Conservation (phyloP, 306 rosid species). For the Medicago lupulina region DNA sequence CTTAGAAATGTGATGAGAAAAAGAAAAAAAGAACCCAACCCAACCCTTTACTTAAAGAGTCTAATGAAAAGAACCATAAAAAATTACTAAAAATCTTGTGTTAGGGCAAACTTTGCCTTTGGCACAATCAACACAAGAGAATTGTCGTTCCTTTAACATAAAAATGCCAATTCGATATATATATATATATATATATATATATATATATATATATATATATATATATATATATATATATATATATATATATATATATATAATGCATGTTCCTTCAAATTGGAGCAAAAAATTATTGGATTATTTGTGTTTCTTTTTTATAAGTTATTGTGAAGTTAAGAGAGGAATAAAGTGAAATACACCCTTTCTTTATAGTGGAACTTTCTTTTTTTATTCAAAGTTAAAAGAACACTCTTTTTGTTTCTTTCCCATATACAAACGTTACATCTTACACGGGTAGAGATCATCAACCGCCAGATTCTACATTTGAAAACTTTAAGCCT, state of each 20-base stretch:
- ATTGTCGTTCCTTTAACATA: too few relatives aligned
- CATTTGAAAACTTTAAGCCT: slow-evolving; percentile 30
- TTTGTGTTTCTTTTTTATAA: slow-evolving; percentile 6
- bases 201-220: slow-evolving; percentile 28
- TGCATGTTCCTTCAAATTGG: slow-evolving; percentile 34
- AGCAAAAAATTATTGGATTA: slow-evolving; percentile 17
- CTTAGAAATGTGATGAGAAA: too few relatives aligned
- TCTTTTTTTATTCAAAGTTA: background rate
- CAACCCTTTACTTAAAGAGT: too few relatives aligned
- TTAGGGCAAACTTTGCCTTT: too few relatives aligned
- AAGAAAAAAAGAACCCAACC: too few relatives aligned
- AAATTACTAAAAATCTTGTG: too few relatives aligned
- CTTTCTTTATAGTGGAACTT: slow-evolving; percentile 37
- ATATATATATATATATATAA: slow-evolving; percentile 12
- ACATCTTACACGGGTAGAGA: slow-evolving; percentile 26
- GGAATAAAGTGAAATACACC: slow-evolving; percentile 53
- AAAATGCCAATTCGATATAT: too few relatives aligned
- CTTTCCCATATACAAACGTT: slow-evolving; percentile 33
- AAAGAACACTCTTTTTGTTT: slow-evolving; percentile 44
- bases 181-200: slow-evolving; percentile 29
- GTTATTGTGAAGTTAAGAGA: slow-evolving; percentile 49
- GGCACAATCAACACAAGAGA: too few relatives aligned
- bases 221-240: slow-evolving; percentile 33
- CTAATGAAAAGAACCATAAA: too few relatives aligned
- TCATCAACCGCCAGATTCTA: slow-evolving; percentile 39